Conservation (phyloP, 345 rosid genomes). For the Eucalyptus curtisii region DNA sequence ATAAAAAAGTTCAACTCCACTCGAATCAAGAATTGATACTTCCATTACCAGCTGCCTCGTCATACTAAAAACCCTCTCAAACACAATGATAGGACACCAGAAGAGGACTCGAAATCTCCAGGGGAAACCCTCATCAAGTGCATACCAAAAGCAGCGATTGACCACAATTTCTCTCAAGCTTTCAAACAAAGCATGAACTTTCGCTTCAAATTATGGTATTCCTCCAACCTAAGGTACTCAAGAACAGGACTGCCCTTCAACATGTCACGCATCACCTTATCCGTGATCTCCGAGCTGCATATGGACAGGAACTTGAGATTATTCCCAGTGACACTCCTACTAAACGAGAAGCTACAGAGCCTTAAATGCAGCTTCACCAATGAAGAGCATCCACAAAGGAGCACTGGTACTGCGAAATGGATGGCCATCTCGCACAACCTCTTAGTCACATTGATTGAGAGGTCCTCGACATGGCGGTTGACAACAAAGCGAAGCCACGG, state of each 20-base stretch:
- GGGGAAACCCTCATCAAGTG: no score
- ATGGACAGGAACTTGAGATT: no score
- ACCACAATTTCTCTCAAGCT: not conserved
- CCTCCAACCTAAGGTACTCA: not conserved
- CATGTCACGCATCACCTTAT: not conserved
- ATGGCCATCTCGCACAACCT: no score
- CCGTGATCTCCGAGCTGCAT: not conserved
- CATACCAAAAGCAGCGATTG: accelerated
- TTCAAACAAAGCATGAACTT: not conserved
- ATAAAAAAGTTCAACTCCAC: not conserved
- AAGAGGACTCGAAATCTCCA: not conserved
- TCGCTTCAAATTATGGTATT: not conserved
- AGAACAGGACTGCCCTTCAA: not conserved
- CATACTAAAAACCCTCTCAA: not conserved
- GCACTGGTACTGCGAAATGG: no score
- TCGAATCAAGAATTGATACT: not conserved
- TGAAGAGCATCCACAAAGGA: no score
- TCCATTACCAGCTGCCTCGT: not conserved
- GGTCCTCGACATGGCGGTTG: no score
- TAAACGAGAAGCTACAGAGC: no score
- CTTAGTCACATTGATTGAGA: no score
- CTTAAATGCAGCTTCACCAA: no score
- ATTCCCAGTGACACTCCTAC: not conserved
- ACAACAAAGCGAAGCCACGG: no score
- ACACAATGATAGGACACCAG: not conserved